phyloP scores from a whole-genome alignment of 2,329 filamentous ascomycete species.

The Magnaporthiopsis poae region DNA sequence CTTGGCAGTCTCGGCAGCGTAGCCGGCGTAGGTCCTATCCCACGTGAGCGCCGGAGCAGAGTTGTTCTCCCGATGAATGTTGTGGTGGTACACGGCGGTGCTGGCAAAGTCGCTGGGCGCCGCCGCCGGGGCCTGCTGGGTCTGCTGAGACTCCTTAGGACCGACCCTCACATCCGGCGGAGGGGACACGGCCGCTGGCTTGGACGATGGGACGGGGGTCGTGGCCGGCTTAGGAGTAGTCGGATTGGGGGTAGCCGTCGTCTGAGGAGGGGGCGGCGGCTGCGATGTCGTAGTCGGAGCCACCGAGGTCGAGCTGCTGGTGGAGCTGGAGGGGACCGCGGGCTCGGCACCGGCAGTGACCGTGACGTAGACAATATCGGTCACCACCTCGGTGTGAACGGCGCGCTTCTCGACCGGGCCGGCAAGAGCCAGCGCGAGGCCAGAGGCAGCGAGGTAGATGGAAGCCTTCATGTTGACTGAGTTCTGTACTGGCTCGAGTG shows the following conservation, averaged over 20 bases:
- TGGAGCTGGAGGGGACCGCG: conserved; percentile 10
- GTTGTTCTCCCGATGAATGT: conserved; percentile 77
- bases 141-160: conserved; percentile 8
- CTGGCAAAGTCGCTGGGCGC: conserved; percentile 20
- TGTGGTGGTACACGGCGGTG: conserved; percentile 63
- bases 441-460: conserved; percentile 32
- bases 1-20: conserved; percentile 53
- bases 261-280: conserved; percentile 14
- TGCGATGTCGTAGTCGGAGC: conserved; percentile 17
- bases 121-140: conserved; percentile 9
- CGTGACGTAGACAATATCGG: conserved; percentile 33
- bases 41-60: conserved; percentile 56
- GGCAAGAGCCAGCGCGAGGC: conserved; percentile 37
- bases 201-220: background rate
- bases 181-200: background rate
- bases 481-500: conserved; percentile 1
- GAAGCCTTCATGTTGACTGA: conserved; percentile 40
- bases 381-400: conserved; percentile 30
- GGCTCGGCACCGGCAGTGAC: conserved; percentile 26
- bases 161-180: conserved; percentile 6
- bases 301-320: conserved; percentile 8
- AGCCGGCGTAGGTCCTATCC: conserved; percentile 52
- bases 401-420: conserved; percentile 33
- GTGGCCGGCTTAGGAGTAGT: background rate
- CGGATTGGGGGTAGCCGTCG: conserved; percentile 5